Percentiles rank a stretch among this genome's conserved stretches.
Evolutionary conservation across 2,329 filamentous ascomycete species (phyloP).

Genomic region (Cytospora piceae): DNA sequence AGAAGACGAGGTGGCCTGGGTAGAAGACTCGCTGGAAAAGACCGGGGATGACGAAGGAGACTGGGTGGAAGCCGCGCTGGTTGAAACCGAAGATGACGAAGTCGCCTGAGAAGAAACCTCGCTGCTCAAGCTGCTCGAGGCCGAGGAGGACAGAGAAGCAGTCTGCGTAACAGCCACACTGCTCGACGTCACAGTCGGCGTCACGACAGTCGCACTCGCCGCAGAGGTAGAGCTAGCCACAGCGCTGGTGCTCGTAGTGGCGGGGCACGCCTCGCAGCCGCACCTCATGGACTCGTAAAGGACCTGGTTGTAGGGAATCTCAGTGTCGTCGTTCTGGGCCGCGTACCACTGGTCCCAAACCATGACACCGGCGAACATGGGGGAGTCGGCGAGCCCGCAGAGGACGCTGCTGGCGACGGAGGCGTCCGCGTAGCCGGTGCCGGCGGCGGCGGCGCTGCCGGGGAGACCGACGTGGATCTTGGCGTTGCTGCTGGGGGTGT

Average conservation of each 20-base stretch:
- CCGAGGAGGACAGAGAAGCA: neutral
- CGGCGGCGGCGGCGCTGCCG: constrained; percentile 34
- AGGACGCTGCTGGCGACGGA: constrained; percentile 33
- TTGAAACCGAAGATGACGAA: neutral
- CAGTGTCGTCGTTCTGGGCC: constrained; percentile 31
- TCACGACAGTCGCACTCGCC: neutral
- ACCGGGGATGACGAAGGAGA: neutral
- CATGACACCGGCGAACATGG: constrained; percentile 41
- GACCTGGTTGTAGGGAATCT: constrained; percentile 34
- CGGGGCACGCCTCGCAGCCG: constrained; percentile 19
- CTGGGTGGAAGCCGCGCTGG: neutral
- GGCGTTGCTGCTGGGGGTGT: constrained; percentile 41
- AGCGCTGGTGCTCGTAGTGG: constrained; percentile 26
- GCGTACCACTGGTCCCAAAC: constrained; percentile 39
- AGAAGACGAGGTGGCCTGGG: too few species aligned
- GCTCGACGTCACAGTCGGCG: neutral
- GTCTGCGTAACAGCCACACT: neutral
- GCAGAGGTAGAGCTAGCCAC: constrained; percentile 16
- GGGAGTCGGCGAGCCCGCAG: constrained; percentile 31
- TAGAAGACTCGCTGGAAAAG: neutral
- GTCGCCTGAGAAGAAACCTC: neutral
- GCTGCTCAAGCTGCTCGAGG: neutral
- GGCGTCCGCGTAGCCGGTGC: constrained; percentile 37
- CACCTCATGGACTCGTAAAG: constrained; percentile 32
- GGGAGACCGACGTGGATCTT: constrained; percentile 47